Evolutionary conservation across 2,329 filamentous ascomycete species (phyloP).

Genomic region (Xylariaceae sp.): DNA sequence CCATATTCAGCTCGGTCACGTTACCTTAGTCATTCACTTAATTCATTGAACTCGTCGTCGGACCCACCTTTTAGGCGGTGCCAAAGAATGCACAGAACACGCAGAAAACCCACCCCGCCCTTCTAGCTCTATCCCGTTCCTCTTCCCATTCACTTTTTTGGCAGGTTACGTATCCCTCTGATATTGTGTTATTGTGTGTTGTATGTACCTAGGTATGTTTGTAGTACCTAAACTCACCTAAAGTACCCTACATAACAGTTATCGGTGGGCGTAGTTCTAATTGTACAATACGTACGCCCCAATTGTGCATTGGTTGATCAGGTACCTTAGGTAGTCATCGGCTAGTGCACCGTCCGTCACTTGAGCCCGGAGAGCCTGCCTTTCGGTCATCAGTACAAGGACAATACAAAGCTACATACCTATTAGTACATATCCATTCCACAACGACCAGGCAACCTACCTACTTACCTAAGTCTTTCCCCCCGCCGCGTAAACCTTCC

Average conservation of each 20-base stretch:
- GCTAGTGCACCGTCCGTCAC: background rate
- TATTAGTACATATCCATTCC: no score
- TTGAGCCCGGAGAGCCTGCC: background rate
- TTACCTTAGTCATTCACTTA: slow-evolving; percentile 15
- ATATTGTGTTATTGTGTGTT: no score
- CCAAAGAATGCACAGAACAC: no score
- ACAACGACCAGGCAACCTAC: background rate
- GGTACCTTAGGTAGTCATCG: background rate
- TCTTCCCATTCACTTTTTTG: no score
- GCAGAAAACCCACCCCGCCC: background rate
- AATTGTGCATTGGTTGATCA: no score
- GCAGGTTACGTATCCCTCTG: no score
- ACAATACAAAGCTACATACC: background rate
- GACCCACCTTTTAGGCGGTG: no score
- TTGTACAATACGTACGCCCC: no score
- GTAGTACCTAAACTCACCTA: no score
- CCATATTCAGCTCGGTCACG: slow-evolving; percentile 26
- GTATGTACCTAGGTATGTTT: no score
- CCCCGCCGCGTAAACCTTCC: slow-evolving; percentile 15
- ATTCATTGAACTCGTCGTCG: background rate
- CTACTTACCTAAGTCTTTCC: background rate
- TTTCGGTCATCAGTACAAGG: background rate
- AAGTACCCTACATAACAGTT: no score
- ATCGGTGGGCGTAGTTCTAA: background rate
- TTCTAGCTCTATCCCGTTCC: background rate